Percentiles rank a stretch among this genome's conserved stretches.
These are phyloP conservation scores for Sherardia arvensis DNA, from an alignment of 257 asterid genomes.

Conservation along the genomic window DNA sequence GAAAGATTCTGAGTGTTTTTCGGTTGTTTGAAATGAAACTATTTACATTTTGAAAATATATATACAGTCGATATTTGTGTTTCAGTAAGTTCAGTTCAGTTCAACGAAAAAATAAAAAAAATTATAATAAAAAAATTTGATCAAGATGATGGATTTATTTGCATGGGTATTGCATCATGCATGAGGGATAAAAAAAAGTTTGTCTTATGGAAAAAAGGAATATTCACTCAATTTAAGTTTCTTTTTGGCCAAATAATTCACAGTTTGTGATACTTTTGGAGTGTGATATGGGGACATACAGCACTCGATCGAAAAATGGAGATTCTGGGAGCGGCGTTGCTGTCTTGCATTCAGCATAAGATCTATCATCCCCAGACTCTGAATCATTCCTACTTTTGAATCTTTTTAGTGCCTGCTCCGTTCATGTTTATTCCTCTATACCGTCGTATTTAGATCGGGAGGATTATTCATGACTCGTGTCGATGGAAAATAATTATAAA, in stretches of 20 bases:
- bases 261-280: no score
- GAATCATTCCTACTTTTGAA: conserved; percentile 58
- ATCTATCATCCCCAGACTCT: conserved; percentile 18
- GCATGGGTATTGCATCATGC: not conserved
- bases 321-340: conserved; percentile 14
- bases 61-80: no score
- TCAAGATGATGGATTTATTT: not conserved
- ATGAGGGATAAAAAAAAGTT: conserved; percentile 6
- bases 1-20: no score
- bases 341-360: conserved; percentile 57
- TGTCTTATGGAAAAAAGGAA: conserved; percentile 3
- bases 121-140: not conserved
- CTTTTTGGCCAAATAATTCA: not conserved
- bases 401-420: not conserved
- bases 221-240: not conserved
- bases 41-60: no score
- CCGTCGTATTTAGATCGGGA: no score
- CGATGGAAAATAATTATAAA: no score
- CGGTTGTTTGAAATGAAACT: no score
- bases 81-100: no score
- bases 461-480: no score
- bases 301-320: conserved; percentile 3
- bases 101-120: no score
- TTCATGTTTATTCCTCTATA: no score
- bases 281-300: not conserved